Evolutionary conservation across 768 basidiomycete genomes (phyloP), one percentile per base, ranked within the genome.

Genomic region (Hericium coralloides): DNA sequence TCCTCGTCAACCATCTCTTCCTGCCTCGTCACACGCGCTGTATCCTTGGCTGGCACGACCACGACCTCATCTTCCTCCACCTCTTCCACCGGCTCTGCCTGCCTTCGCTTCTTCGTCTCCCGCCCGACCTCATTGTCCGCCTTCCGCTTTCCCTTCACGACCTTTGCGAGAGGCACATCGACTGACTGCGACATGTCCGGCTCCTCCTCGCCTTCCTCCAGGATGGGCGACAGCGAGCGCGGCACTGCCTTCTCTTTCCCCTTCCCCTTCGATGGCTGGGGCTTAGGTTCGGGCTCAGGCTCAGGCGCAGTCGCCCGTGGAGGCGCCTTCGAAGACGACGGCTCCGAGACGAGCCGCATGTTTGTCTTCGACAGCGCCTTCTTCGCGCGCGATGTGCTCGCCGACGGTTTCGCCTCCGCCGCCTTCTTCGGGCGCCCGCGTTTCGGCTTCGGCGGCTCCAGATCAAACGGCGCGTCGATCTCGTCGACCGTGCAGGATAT

Each of bases 1-100:
- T 81, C 82, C 0, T 84, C 78, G 5, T 45, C 41, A 3, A 2
- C 26, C n/a, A n/a, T n/a, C 4, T 4, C 31, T 31, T 31, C 31
- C 31, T 31, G 31, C 31, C 4, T 31, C 31, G 31, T 9, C 31
- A 31, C 0, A 31, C 1, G 4, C 8, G 31, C 31, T 9, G 31
- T 1, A 6, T 31, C 8, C 31, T 6, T 31, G 2, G 31, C 31
- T 31, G 31, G 31, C 31, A 31, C 8, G 31, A 31, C 31, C 8
- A 9, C 31, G 10, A 8, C 31, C 4, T 31, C 31, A 1, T 31
- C 31, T 5, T 31, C 31, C 10, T 2, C 31, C 26, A 7, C 26
- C 31, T 31, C 8, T 9, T 31, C 31, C 31, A 2, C 26, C 26
- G 7, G 12, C 43, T n/a, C n/a, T n/a, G n/a, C n/a, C n/a, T n/a